Percentiles rank a stretch among this genome's conserved stretches.
These are phyloP conservation scores for Xylaria castorea DNA, from an alignment of 495 filamentous ascomycete species.

Conservation along the genomic window DNA sequence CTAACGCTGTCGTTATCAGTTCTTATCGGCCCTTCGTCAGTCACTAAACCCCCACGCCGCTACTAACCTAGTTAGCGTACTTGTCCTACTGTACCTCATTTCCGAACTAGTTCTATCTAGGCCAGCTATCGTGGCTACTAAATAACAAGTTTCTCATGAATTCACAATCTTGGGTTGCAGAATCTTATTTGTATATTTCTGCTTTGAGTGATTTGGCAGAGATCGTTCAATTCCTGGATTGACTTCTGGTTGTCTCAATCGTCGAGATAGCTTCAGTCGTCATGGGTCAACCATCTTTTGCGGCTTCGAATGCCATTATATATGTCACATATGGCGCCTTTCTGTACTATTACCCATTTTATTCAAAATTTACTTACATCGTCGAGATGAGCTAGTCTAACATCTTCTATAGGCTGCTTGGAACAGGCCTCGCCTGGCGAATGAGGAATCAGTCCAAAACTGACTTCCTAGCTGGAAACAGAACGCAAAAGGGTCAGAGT, in stretches of 20 bases:
- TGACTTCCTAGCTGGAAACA: conserved; percentile 71
- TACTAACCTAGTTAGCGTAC: too few relatives aligned
- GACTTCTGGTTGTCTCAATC: background rate
- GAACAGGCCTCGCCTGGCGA: conserved; percentile 70
- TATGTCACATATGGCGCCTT: conserved; percentile 76
- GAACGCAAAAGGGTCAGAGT: conserved; percentile 77
- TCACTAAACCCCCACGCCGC: background rate
- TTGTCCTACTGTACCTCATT: too few relatives aligned
- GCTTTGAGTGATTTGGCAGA: background rate
- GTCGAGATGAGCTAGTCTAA: conserved; percentile 7
- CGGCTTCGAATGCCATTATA: conserved; percentile 77
- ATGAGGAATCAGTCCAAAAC: conserved; percentile 72
- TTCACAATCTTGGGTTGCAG: conserved; percentile 6
- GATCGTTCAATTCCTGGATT: conserved; percentile 1
- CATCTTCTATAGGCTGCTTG: conserved; percentile 58
- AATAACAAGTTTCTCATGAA: conserved; percentile 9
- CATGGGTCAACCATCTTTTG: conserved; percentile 73
- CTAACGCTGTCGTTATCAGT: background rate
- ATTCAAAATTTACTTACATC: background rate
- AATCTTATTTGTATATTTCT: conserved; percentile 10
- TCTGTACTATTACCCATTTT: conserved; percentile 55
- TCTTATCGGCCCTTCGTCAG: background rate
- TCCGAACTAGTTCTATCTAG: conserved; percentile 15
- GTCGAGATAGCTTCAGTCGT: conserved; percentile 1
- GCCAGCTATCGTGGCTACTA: conserved; percentile 12